Evolutionary conservation across 768 basidiomycete genomes (phyloP).

Genomic region (Termitomyces sp.): DNA sequence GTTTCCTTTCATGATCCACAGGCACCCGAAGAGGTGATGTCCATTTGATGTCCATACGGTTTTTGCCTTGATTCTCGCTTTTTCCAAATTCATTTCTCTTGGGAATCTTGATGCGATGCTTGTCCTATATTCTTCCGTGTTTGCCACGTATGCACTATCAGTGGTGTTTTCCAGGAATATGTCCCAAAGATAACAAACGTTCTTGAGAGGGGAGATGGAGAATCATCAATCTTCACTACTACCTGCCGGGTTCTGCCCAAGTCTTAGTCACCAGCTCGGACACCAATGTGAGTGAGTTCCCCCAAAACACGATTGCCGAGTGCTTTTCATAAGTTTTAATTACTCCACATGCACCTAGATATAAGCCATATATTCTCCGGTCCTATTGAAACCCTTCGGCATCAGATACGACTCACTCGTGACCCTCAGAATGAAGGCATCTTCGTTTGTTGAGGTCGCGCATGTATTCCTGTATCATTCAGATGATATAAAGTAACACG

Average conservation of each 20-base stretch:
- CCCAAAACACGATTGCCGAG: neutral
- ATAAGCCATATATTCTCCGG: neutral
- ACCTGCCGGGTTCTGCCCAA: neutral
- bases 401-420: neutral
- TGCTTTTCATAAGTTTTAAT: neutral
- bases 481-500: slow-evolving; percentile 5
- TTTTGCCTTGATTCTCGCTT: neutral
- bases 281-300: neutral
- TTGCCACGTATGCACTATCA: too few relatives aligned
- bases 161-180: neutral
- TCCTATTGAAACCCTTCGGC: neutral
- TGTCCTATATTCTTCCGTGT: neutral
- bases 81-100: neutral
- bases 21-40: neutral
- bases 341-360: neutral
- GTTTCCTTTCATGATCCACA: neutral
- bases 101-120: neutral
- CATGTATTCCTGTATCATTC: neutral
- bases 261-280: neutral
- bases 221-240: too few relatives aligned
- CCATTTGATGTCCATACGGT: neutral
- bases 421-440: neutral
- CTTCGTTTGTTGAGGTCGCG: neutral
- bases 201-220: neutral
- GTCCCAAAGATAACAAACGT: neutral